Evolutionary conservation across 1,284 basidiomycete species (phyloP).

Genomic region (Ustilago vetiveriae): DNA sequence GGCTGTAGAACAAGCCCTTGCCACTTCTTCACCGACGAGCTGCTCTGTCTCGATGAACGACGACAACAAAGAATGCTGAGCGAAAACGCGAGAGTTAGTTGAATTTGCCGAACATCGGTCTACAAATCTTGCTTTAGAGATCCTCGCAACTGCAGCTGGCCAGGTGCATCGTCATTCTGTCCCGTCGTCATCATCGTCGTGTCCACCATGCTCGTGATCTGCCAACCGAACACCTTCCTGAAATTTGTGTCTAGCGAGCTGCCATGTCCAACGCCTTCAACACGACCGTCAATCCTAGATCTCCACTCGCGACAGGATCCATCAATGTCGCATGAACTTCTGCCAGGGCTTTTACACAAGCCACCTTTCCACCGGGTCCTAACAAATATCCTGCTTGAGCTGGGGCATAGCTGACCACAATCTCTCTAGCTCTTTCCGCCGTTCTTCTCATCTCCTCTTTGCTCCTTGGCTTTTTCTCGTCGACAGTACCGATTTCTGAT

Average conservation of each 20-base stretch:
- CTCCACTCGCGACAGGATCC: constrained; percentile 48
- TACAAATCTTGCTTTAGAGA: no score
- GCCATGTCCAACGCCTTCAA: constrained; percentile 57
- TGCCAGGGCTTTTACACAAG: constrained; percentile 58
- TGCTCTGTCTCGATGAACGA: constrained; percentile 52
- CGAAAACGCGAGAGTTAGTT: constrained; percentile 16
- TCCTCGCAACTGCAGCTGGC: no score
- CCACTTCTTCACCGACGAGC: constrained; percentile 12
- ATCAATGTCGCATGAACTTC: constrained; percentile 57
- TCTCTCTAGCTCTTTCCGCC: constrained; percentile 49
- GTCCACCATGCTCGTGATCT: no score
- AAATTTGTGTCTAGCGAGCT: no score
- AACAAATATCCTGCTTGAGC: constrained; percentile 62
- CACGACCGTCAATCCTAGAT: constrained; percentile 53
- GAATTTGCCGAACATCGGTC: no score
- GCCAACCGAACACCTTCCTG: no score
- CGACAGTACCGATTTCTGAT: constrained; percentile 18
- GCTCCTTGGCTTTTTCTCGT: constrained; percentile 27
- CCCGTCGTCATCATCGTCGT: background rate
- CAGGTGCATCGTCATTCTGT: no score
- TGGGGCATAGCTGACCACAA: constrained; percentile 63
- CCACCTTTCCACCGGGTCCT: constrained; percentile 60
- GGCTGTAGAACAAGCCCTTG: constrained; percentile 22
- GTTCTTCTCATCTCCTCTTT: constrained; percentile 48
- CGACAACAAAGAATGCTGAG: constrained; percentile 36